Evolutionary conservation across 495 filamentous ascomycete species (phyloP), one percentile per base, ranked within the genome.

Genomic region (Podospora conica): DNA sequence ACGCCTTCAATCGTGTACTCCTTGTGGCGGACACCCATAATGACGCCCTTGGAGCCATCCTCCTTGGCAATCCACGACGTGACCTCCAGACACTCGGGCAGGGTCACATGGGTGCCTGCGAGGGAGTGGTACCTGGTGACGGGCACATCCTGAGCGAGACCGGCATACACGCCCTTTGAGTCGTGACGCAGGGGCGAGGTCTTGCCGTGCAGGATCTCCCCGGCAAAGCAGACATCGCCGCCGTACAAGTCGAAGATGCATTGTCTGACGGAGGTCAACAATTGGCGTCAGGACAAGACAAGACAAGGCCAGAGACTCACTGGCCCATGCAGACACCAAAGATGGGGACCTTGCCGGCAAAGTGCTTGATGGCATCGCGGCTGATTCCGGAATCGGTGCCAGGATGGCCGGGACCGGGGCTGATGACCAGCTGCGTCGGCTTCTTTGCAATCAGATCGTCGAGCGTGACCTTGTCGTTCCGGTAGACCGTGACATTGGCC

Each of bases 301-400:
- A 33, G 48, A 58, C 9, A 28, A 27, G 10, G 28, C 11, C 28
- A 57, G 55, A 5, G 28, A 85, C 88, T 82, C 78, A 90, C 86
- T 96, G 89, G 69, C 95, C 95, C 93, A 99, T 97, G 74, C 95
- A 99, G 20, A 99, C 95, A 22, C 95, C 95, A 33, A 99, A 86
- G n/a, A 99, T 83, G 0, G 95, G 95, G 53, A 99, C 90, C 77
- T 96, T 97, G 28, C 95, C 95, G n/a, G 89, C 87, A 75, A 98
- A 99, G 75, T 98, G 80, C 69, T 86, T 78, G 73, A 99, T 96
- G 48, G 92, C 95, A 72, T 92, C 90, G 69, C 88, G 91, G 73
- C 92, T 96, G 71, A 98, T 87, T 61, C 95, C 95, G 3, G 95
- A 91, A 79, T 99, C 96, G 33, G 86, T 91, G 63, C 83, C 79